A percentile compares a stretch with the other conserved stretches of the same genome.
Evolutionary conservation across 2,329 filamentous ascomycete species (phyloP).

Genomic region (Diplodia mutila): DNA sequence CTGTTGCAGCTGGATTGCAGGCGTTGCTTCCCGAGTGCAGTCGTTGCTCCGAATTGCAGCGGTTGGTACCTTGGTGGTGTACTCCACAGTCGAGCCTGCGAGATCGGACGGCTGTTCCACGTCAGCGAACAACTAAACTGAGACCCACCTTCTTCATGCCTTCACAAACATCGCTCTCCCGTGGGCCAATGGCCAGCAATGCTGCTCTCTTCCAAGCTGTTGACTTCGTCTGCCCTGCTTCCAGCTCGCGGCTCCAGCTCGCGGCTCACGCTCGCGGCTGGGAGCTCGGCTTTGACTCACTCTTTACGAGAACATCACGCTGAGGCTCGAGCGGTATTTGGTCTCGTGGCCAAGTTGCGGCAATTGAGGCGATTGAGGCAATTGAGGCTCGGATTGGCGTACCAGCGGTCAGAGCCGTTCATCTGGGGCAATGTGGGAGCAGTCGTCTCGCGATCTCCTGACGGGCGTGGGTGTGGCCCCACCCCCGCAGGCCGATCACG

Average conservation of each 20-base stretch:
- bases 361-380: background rate
- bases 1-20: background rate
- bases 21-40: too few species aligned
- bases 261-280: too few species aligned
- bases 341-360: background rate
- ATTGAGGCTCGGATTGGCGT: background rate
- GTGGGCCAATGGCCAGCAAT: background rate
- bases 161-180: background rate
- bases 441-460: conserved; percentile 11
- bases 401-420: background rate
- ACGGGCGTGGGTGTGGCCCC: conserved; percentile 10
- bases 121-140: background rate
- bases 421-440: background rate
- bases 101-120: background rate
- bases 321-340: background rate
- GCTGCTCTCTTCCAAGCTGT: background rate
- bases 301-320: background rate
- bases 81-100: background rate
- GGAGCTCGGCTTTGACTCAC: background rate
- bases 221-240: background rate
- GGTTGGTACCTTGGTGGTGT: background rate
- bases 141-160: background rate
- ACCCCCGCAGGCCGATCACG: conserved; percentile 20
- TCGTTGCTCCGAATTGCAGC: background rate
- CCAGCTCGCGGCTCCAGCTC: background rate